These are phyloP conservation scores for Fusarium decemcellulare DNA, from an alignment of 2,329 filamentous ascomycete genomes.

Conservation along the genomic window DNA sequence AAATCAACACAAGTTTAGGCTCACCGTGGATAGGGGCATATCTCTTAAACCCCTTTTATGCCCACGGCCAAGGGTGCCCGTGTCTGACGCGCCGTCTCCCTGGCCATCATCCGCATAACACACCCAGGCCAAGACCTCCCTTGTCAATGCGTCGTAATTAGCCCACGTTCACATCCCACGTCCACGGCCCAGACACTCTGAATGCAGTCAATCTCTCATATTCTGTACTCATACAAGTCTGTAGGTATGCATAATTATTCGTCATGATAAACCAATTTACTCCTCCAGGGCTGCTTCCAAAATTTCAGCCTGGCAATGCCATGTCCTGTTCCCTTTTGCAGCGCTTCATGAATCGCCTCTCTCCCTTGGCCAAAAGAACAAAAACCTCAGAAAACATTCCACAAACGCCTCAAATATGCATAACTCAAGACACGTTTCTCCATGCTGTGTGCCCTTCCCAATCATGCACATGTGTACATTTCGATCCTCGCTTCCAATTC, in stretches of 20 bases:
- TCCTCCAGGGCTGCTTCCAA: conserved; percentile 31
- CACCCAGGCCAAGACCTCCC: conserved; percentile 20
- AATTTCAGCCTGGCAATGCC: conserved; percentile 27
- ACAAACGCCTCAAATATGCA: conserved; percentile 44
- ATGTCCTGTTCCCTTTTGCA: conserved; percentile 30
- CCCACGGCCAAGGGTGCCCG: not conserved
- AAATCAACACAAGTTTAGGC: too few relatives aligned
- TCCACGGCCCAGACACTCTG: not conserved
- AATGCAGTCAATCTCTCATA: conserved; percentile 14
- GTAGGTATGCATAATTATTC: conserved; percentile 41
- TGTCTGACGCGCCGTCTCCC: conserved; percentile 5
- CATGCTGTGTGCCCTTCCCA: not conserved
- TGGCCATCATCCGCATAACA: conserved; percentile 27
- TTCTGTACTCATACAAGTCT: conserved; percentile 38
- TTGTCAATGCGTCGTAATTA: conserved; percentile 39
- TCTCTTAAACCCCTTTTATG: not conserved
- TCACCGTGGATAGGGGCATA: not conserved
- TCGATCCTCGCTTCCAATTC: conserved; percentile 5
- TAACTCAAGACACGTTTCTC: conserved; percentile 25
- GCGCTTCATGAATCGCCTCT: conserved; percentile 1
- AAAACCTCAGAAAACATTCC: conserved; percentile 40
- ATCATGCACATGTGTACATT: conserved; percentile 23
- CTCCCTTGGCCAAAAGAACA: conserved; percentile 21
- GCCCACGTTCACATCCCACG: not conserved
- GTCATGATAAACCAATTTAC: conserved; percentile 29